Evolutionary conservation across 768 basidiomycete genomes (phyloP).

Genomic region (Boletus sp.): DNA sequence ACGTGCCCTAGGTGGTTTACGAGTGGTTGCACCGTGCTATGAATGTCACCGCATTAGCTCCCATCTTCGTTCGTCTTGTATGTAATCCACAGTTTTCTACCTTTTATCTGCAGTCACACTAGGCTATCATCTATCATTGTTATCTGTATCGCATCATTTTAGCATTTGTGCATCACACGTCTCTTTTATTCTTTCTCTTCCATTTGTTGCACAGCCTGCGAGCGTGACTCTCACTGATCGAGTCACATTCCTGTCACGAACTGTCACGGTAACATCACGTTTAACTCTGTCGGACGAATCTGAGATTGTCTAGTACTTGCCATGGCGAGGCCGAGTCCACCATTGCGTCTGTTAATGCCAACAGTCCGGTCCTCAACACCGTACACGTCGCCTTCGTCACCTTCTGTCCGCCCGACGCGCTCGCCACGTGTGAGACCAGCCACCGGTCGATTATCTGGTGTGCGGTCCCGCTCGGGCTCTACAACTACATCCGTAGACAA

Average conservation of each 20-base stretch:
- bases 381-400: conserved; percentile 2
- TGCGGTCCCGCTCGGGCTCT: conserved; percentile 35
- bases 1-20: conserved; percentile 65
- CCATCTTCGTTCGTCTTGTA: conserved; percentile 3
- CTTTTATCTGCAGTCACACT: conserved; percentile 6
- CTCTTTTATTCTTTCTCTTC: background rate
- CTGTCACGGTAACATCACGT: conserved; percentile 12
- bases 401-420: conserved; percentile 17
- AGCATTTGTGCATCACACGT: conserved; percentile 18
- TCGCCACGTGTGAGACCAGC: conserved; percentile 26
- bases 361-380: conserved; percentile 30
- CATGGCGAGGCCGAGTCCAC: conserved; percentile 19
- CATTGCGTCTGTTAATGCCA: conserved; percentile 32
- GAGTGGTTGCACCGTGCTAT: conserved; percentile 62
- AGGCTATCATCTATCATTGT: conserved; percentile 7
- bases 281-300: background rate
- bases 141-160: conserved; percentile 15
- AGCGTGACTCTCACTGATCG: conserved; percentile 4
- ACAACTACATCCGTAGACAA: conserved; percentile 21
- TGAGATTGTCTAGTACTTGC: background rate
- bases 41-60: conserved; percentile 5
- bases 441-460: conserved; percentile 26
- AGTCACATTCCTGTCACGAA: conserved; percentile 15
- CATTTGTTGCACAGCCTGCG: background rate
- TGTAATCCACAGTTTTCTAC: conserved; percentile 12